Evolutionary conservation across 2,329 filamentous ascomycete genomes (phyloP).

Genomic region (Cladosporium colombiae): DNA sequence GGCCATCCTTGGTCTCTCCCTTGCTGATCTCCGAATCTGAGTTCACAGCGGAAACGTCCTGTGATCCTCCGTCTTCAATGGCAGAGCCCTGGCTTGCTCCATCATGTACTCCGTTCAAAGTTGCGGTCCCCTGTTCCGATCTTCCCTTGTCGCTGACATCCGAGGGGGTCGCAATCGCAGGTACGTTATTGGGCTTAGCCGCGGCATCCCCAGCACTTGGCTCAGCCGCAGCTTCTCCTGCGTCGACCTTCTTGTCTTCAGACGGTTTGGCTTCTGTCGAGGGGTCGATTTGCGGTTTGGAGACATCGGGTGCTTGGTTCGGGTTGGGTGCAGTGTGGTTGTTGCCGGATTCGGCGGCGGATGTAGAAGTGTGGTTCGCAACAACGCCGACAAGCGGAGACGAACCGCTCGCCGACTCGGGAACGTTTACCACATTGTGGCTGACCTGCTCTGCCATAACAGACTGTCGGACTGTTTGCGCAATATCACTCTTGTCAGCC

Average conservation of each 20-base stretch:
- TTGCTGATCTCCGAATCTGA: conserved; percentile 76
- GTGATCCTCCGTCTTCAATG: conserved; percentile 58
- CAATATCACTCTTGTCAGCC: conserved; percentile 17
- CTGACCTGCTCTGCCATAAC: conserved; percentile 72
- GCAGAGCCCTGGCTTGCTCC: conserved; percentile 39
- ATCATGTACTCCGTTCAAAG: conserved; percentile 26
- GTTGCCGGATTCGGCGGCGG: conserved; percentile 54
- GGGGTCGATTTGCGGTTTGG: conserved; percentile 23
- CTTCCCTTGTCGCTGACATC: conserved; percentile 19
- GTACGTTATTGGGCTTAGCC: conserved; percentile 20
- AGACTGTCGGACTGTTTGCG: conserved; percentile 42
- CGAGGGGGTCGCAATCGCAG: conserved; percentile 8
- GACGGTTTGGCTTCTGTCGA: conserved; percentile 14
- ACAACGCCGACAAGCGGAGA: conserved; percentile 64
- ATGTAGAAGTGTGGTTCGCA: conserved; percentile 58
- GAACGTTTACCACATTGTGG: conserved; percentile 72
- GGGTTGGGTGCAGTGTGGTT: conserved; percentile 45
- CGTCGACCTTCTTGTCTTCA: conserved; percentile 13
- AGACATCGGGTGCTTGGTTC: conserved; percentile 30
- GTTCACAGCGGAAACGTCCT: conserved; percentile 66
- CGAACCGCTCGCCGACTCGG: conserved; percentile 65
- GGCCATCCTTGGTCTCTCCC: conserved; percentile 57
- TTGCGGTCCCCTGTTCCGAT: not conserved
- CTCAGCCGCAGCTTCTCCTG: conserved; percentile 29
- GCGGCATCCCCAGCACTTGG: conserved; percentile 38